phyloP scores from a whole-genome alignment of 768 basidiomycete genomes.

The Leccinum ochraceum region DNA sequence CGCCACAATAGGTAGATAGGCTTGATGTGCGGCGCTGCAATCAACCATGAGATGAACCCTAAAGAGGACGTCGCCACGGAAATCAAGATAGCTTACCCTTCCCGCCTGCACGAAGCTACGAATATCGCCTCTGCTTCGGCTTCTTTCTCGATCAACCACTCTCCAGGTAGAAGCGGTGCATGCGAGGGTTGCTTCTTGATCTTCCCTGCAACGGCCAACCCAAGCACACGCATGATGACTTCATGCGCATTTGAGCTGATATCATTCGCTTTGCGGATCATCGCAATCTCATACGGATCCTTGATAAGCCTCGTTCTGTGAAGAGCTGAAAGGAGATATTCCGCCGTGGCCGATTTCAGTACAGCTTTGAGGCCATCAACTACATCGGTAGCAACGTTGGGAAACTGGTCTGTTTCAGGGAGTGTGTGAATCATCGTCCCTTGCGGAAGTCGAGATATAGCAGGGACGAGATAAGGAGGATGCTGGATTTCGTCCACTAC shows the following conservation, averaged over 20 bases:
- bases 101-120: conserved; percentile 83
- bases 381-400: conserved; percentile 6
- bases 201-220: conserved; percentile 62
- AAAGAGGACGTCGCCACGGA: neutral
- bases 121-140: conserved; percentile 94
- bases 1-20: conserved; percentile 92
- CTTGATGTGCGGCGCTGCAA: conserved; percentile 76
- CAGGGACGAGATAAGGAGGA: conserved; percentile 43
- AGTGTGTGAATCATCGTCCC: conserved; percentile 67
- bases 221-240: conserved; percentile 88
- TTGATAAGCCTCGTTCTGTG: conserved; percentile 82
- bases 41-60: neutral
- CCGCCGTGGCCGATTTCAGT: conserved; percentile 8
- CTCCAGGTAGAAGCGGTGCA: conserved; percentile 61
- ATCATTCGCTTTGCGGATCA: conserved; percentile 77
- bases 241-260: conserved; percentile 92
- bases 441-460: conserved; percentile 48
- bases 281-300: conserved; percentile 66
- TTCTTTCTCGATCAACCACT: conserved; percentile 92
- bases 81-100: conserved; percentile 37
- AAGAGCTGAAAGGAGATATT: conserved; percentile 74
- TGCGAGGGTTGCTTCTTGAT: conserved; percentile 44
- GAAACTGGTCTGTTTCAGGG: conserved; percentile 39
- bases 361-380: conserved; percentile 10
- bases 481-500: conserved; percentile 64